Evolutionary conservation across 352 stramenopile genomes (phyloP).

Genomic region (Aphanomyces stellatus): DNA sequence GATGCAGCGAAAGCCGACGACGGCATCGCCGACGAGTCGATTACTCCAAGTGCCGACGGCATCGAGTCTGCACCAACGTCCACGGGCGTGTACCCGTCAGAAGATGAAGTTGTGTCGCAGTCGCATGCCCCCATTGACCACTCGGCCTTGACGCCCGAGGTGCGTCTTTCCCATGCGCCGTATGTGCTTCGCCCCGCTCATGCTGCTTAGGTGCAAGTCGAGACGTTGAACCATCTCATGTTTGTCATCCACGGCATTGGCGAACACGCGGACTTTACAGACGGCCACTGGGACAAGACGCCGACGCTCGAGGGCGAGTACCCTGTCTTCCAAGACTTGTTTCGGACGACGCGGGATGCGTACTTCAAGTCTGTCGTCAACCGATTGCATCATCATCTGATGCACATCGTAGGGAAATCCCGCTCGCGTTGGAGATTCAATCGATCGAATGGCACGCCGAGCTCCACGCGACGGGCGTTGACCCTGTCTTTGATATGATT

Average conservation of each 20-base stretch:
- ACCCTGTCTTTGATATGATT: slow-evolving; percentile 80
- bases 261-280: slow-evolving; percentile 76
- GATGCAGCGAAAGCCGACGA: not conserved
- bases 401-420: slow-evolving; percentile 40
- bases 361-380: slow-evolving; percentile 49
- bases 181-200: too few relatives aligned
- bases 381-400: too few relatives aligned
- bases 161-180: not conserved
- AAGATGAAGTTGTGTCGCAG: not conserved
- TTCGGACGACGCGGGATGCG: slow-evolving; percentile 61
- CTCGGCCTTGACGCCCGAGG: not conserved
- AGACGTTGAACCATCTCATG: slow-evolving; percentile 71
- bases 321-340: slow-evolving; percentile 68
- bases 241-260: slow-evolving; percentile 86
- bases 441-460: slow-evolving; percentile 88
- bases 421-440: slow-evolving; percentile 75
- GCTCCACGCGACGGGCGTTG: slow-evolving; percentile 71
- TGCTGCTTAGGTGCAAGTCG: slow-evolving; percentile 49
- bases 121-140: not conserved
- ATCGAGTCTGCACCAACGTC: too few relatives aligned
- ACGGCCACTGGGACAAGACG: slow-evolving; percentile 70
- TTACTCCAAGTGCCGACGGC: not conserved
- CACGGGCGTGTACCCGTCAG: not conserved
- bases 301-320: slow-evolving; percentile 59
- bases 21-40: not conserved